Base-by-base conservation (phyloP, 2,329 filamentous ascomycete species). In the Metarhizium anisopliae region DNA sequence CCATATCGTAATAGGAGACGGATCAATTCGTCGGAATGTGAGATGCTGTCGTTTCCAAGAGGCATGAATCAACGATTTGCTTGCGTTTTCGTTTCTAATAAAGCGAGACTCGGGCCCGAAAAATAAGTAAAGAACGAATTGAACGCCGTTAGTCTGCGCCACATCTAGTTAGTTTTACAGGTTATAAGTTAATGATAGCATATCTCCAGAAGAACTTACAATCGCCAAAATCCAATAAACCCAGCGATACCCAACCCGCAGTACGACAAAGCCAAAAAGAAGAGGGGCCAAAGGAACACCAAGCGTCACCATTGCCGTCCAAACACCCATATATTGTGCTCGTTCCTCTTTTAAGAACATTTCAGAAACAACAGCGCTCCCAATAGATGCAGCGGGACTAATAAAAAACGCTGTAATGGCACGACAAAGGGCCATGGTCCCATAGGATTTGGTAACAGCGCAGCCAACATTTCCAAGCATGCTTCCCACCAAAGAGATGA, bases 161-260 rank as follows among this genome's bases (percentile, higher is more conserved):
- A 25, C 3, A 25, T 25, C 25, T 25, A 25, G 25, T 25, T 3
- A 25, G 25, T 25, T 25, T 25, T 11, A n/a, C 13, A n/a, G n/a
- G 3, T 10, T 25, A 8, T 3, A 14, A n/a, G n/a, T 16, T 8
- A 20, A 16, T n/a, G 29, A n/a, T 18, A 10, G 3, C 8, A 5
- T 38, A 10, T 14, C 14, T 38, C 36, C 36, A 10, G 14, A n/a
- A 20, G 7, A 14, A 38, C 61, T 56, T 11, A 79, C 74, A 45
- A 83, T 83, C 2, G 79, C 78, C 25, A 83, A 67, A 25, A 77
- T 73, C 74, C 76, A 83, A 64, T 79, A 84, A 30, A 83, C 81
- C 80, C 81, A 84, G 16, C 77, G 72, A 55, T 79, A 84, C 0
- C 77, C 75, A 14, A 77, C 74, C 10, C 77, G 72, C 55, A 77